Percentiles rank a stretch among this genome's conserved stretches.
These are phyloP conservation scores for Entelexis paramagnoliae DNA, from an alignment of 1,139 yeast species.

Conservation along the genomic window DNA sequence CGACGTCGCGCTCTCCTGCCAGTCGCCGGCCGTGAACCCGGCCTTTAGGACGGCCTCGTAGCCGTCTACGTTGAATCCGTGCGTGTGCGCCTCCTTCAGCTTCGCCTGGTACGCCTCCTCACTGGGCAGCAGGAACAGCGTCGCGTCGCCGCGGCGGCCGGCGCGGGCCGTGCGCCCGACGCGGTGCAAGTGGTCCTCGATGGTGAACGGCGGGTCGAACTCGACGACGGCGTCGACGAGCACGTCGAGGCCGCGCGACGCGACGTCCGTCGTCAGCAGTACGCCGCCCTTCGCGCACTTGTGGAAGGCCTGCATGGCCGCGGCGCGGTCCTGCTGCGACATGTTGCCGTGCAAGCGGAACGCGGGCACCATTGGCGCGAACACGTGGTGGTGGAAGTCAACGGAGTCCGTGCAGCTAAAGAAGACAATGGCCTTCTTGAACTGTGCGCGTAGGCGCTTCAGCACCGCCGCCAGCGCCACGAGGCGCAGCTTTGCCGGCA, in stretches of 20 bases:
- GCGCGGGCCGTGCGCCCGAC: slow-evolving; percentile 98
- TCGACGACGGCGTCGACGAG: slow-evolving; percentile 69
- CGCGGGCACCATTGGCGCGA: slow-evolving; percentile 33
- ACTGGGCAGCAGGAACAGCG: slow-evolving; percentile 66
- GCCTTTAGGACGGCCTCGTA: slow-evolving; percentile 45
- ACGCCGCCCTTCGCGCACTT: slow-evolving; percentile 38
- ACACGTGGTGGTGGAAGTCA: slow-evolving; percentile 58
- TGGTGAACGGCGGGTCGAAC: slow-evolving; percentile 84
- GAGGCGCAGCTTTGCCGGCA: slow-evolving; percentile 82
- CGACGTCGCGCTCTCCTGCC: slow-evolving; percentile 95
- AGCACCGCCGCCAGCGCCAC: slow-evolving; percentile 67
- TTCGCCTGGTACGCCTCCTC: slow-evolving; percentile 74
- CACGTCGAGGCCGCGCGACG: slow-evolving; percentile 88
- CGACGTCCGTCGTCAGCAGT: slow-evolving; percentile 81
- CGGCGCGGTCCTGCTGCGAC: slow-evolving; percentile 68
- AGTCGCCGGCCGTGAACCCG: slow-evolving; percentile 53
- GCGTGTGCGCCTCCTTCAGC: slow-evolving; percentile 52
- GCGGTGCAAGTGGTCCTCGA: slow-evolving; percentile 88
- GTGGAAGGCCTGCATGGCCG: slow-evolving; percentile 63
- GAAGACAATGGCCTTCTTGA: slow-evolving; percentile 51
- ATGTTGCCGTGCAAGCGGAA: slow-evolving; percentile 86
- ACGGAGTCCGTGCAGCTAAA: slow-evolving; percentile 93
- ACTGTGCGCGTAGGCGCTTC: slow-evolving; percentile 34
- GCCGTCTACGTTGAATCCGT: slow-evolving; percentile 45
- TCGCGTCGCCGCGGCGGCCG: slow-evolving; percentile 60